Evolutionary conservation across 106 monocot genomes (phyloP).

Genomic region (Cymbidium sinense): DNA sequence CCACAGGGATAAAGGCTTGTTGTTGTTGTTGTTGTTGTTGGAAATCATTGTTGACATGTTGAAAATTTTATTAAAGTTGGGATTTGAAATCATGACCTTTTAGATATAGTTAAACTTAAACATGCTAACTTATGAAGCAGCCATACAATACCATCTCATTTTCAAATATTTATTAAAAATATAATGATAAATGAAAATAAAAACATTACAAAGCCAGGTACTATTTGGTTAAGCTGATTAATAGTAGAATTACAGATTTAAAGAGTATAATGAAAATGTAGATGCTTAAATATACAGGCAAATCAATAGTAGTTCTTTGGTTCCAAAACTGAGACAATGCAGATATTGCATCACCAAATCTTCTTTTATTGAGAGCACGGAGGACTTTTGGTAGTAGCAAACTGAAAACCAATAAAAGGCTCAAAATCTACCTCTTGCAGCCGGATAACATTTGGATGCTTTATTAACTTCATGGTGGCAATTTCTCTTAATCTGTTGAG

Average conservation of each 20-base stretch:
- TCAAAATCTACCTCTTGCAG: slow-evolving; percentile 40
- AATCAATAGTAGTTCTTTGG: background rate
- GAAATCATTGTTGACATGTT: no score
- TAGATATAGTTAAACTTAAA: no score
- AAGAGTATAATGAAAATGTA: background rate
- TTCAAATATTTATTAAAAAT: background rate
- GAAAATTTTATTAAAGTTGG: no score
- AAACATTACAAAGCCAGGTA: no score
- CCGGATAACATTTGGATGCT: slow-evolving; percentile 73
- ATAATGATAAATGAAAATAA: background rate
- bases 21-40: no score
- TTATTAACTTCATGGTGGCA: slow-evolving; percentile 61
- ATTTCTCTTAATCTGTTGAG: slow-evolving; percentile 65
- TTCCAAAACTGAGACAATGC: background rate
- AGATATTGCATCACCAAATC: background rate
- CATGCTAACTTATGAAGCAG: slow-evolving; percentile 1
- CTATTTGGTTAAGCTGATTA: background rate
- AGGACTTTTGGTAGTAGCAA: background rate
- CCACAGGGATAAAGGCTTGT: no score
- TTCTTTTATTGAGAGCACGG: background rate
- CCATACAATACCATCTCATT: background rate
- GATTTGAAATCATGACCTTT: no score
- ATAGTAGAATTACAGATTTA: background rate
- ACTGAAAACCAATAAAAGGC: background rate
- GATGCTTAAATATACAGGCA: background rate